Percentiles rank a stretch among this genome's conserved stretches.
phyloP scores from a whole-genome alignment of 2,329 filamentous ascomycete species.

The Fusarium hainanense region DNA sequence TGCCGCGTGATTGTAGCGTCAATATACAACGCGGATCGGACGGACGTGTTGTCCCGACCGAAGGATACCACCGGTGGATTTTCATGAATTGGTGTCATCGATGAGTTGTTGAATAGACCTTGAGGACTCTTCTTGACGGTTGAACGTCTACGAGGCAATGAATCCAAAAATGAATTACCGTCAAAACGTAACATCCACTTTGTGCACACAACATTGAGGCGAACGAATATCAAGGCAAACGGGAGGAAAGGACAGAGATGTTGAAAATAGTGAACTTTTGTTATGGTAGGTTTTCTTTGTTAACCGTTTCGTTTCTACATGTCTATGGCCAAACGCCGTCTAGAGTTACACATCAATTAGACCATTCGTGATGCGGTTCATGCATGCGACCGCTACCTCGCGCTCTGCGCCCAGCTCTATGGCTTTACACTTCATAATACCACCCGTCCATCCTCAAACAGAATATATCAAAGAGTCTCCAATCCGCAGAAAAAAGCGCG shows the following conservation, averaged over 20 bases:
- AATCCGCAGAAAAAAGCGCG: slow-evolving; percentile 44
- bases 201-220: background rate
- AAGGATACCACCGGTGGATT: slow-evolving; percentile 43
- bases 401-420: slow-evolving; percentile 54
- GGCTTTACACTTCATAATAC: slow-evolving; percentile 51
- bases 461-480: slow-evolving; percentile 48
- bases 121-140: slow-evolving; percentile 40
- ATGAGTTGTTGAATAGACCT: slow-evolving; percentile 33
- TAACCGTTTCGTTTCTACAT: slow-evolving; percentile 54
- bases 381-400: slow-evolving; percentile 49
- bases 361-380: slow-evolving; percentile 52
- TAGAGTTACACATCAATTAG: slow-evolving; percentile 57
- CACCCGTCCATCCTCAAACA: slow-evolving; percentile 45
- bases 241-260: background rate
- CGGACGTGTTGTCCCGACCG: slow-evolving; percentile 39
- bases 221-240: background rate
- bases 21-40: slow-evolving; percentile 43
- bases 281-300: slow-evolving; percentile 31
- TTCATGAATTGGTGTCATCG: slow-evolving; percentile 38
- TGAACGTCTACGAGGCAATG: slow-evolving; percentile 34
- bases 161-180: slow-evolving; percentile 33
- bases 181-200: slow-evolving; percentile 13
- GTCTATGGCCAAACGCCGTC: slow-evolving; percentile 56
- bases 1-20: slow-evolving; percentile 48
- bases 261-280: slow-evolving; percentile 27